Base-by-base conservation (phyloP, 2,329 filamentous ascomycete species). In the Diaporthe velutina region DNA sequence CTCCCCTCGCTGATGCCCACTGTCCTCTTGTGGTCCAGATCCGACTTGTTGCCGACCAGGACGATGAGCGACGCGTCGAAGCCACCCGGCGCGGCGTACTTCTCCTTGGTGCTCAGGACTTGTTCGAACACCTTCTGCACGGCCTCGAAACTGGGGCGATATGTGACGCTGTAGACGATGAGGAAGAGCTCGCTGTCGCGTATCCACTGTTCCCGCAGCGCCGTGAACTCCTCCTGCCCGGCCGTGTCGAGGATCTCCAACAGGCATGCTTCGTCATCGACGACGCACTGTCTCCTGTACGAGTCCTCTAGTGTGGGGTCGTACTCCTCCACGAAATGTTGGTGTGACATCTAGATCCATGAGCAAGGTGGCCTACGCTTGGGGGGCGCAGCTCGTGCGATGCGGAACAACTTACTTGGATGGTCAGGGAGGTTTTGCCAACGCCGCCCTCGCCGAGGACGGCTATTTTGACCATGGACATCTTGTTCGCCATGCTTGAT, bases 151-250 rank as follows among this genome's bases (percentile, higher is more conserved):
- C 74, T 76, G 7, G 74, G 64, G 25, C 74, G 71, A 54, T 73
- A 61, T 19, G 74, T 76, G 42, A 76, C 74, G 54, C 73, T 73
- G 58, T 54, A 76, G 25, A 76, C 74, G 52, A 76, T 71, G 58
- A 76, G 71, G 54, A 76, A 76, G 25, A 76, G 74, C 72, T 76
- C 74, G 58, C 73, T 76, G 58, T 76, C 71, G n/a, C 74, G 71
- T 71, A 76, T 76, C 74, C 74, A 76, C 33, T 76, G 74, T 54
- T 76, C 74, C 33, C 74, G 71, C 67, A 76, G 71, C 30, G 74
- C 74, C 2, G 71, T 73, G 67, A 74, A 76, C 67, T 76, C 74
- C 30, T 76, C 74, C 72, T 76, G 74, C 8, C 74, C 74, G 35
- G 74, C 74, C 28, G 74, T 76, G 67, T 76, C 74, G 42, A 76